Conservation (phyloP, 2,329 filamentous ascomycete genomes). For the Zasmidium citrigriseum region DNA sequence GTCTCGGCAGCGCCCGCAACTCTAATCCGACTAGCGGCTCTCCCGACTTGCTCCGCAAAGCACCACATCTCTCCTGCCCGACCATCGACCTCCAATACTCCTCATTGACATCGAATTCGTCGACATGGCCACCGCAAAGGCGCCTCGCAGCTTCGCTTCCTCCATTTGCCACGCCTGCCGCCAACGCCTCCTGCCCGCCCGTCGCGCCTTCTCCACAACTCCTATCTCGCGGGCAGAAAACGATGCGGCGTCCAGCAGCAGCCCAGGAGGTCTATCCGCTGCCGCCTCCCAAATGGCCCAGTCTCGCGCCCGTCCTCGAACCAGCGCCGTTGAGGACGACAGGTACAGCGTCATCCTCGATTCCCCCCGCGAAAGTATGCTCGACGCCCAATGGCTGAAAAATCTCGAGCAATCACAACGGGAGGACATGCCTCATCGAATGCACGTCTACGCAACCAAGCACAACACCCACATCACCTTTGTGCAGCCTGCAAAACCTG, state of each 20-base stretch:
- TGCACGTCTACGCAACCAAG: slow-evolving; percentile 83
- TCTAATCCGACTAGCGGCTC: not conserved
- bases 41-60: slow-evolving; percentile 15
- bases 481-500: slow-evolving; percentile 62
- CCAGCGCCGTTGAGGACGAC: not conserved
- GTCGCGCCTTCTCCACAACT: slow-evolving; percentile 39
- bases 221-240: slow-evolving; percentile 16
- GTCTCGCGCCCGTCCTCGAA: not conserved
- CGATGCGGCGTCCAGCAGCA: slow-evolving; percentile 4
- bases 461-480: slow-evolving; percentile 96
- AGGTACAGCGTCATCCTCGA: not conserved
- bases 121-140: slow-evolving; percentile 24
- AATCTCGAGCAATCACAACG: slow-evolving; percentile 19
- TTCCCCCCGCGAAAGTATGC: slow-evolving; percentile 7
- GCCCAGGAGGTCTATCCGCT: not conserved
- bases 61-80: not conserved
- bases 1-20: not conserved
- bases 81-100: not conserved
- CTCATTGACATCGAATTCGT: not conserved
- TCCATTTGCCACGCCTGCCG: slow-evolving; percentile 43
- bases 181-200: slow-evolving; percentile 26
- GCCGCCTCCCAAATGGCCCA: not conserved
- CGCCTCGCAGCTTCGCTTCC: slow-evolving; percentile 31
- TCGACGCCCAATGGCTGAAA: slow-evolving; percentile 10
- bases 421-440: slow-evolving; percentile 64